Evolutionary conservation across 768 basidiomycete species (phyloP).

Genomic region (Suillus tomentosus): DNA sequence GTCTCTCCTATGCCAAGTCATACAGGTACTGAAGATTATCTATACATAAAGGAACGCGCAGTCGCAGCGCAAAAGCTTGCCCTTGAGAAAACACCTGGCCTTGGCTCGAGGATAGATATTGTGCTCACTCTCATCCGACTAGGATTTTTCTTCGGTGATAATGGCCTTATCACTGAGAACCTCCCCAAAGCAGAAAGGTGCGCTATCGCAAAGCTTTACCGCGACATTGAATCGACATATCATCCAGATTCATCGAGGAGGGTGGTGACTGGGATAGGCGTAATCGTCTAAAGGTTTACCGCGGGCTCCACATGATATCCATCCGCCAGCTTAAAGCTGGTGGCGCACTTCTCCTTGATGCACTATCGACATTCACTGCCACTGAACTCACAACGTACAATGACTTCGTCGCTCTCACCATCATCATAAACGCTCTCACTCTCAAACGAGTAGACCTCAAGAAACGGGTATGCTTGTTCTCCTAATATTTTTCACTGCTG

Average conservation of each 20-base stretch:
- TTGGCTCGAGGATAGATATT: conserved; percentile 93
- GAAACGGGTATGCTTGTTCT: conserved; percentile 64
- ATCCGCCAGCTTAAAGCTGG: conserved; percentile 90
- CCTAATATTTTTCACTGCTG: neutral
- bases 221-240: neutral
- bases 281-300: conserved; percentile 96
- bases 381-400: conserved; percentile 87
- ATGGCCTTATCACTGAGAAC: conserved; percentile 65
- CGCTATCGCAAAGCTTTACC: conserved; percentile 28
- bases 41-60: conserved; percentile 63
- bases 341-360: conserved; percentile 85
- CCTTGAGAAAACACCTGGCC: conserved; percentile 87
- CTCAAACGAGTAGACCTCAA: conserved; percentile 85
- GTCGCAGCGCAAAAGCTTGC: conserved; percentile 81
- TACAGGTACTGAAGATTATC: neutral
- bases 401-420: conserved; percentile 84
- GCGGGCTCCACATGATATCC: conserved; percentile 79
- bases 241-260: conserved; percentile 78
- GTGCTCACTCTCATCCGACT: conserved; percentile 86
- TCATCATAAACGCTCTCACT: conserved; percentile 76
- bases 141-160: conserved; percentile 88
- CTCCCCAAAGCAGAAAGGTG: conserved; percentile 83
- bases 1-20: conserved; percentile 1
- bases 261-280: conserved; percentile 98
- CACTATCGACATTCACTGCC: conserved; percentile 92